Conservation (phyloP, 768 basidiomycete species). For the Crepidotus variabilis region DNA sequence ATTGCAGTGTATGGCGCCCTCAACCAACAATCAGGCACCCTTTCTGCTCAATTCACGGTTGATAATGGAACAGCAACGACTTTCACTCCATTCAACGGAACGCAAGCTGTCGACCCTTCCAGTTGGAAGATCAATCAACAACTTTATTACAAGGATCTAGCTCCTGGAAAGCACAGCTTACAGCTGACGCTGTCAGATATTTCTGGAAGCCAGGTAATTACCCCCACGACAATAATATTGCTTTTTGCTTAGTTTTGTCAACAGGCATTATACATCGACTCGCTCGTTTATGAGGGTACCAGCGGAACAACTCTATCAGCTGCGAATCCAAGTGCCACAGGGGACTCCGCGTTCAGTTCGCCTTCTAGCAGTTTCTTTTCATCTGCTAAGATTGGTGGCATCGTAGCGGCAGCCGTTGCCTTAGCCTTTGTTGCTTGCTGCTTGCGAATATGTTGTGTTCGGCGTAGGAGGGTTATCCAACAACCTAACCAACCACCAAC, state of each 20-base stretch:
- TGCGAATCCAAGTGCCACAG: neutral
- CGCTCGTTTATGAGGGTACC: slow-evolving; percentile 12
- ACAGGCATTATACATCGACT: slow-evolving; percentile 14
- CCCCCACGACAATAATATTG: neutral
- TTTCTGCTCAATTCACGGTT: slow-evolving; percentile 12
- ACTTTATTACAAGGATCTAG: slow-evolving; percentile 13
- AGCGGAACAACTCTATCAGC: slow-evolving; percentile 3
- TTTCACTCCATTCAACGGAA: slow-evolving; percentile 8
- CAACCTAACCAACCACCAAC: slow-evolving; percentile 18
- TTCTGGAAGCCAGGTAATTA: slow-evolving; percentile 12
- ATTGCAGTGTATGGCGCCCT: slow-evolving; percentile 16
- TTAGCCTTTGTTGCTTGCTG: neutral
- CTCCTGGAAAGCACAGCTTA: slow-evolving; percentile 12
- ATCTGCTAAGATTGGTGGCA: neutral
- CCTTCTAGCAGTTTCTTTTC: neutral
- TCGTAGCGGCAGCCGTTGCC: neutral
- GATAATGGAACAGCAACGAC: slow-evolving; percentile 6
- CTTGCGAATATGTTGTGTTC: neutral
- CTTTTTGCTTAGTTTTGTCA: neutral
- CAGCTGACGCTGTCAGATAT: slow-evolving; percentile 9
- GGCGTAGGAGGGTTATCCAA: neutral
- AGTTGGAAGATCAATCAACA: slow-evolving; percentile 11
- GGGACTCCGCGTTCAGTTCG: no score
- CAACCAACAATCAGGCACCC: slow-evolving; percentile 13
- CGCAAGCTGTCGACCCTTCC: slow-evolving; percentile 7